Conservation (phyloP, 2,329 filamentous ascomycete species). For the Cercospora citrullina region DNA sequence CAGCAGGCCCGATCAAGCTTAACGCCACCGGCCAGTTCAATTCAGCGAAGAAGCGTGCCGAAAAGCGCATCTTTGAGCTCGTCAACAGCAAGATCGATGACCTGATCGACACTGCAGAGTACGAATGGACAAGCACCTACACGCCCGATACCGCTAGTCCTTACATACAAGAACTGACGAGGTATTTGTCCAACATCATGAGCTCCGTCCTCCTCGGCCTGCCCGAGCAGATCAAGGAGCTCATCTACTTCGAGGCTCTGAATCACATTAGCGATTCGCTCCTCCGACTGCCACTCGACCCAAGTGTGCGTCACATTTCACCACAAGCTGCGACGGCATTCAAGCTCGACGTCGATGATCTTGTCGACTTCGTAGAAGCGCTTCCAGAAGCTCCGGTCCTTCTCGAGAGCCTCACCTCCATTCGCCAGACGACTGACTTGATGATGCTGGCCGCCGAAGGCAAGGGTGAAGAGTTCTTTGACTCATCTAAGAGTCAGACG, state of each 20-base stretch:
- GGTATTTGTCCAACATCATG: conserved; percentile 95
- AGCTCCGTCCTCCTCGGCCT: conserved; percentile 87
- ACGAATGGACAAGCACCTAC: conserved; percentile 75
- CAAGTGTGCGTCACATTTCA: conserved; percentile 81
- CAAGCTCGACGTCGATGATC: conserved; percentile 77
- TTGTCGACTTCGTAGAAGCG: conserved; percentile 81
- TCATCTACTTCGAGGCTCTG: conserved; percentile 96
- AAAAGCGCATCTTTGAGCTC: conserved; percentile 96
- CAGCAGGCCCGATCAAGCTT: conserved; percentile 75
- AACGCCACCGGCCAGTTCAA: conserved; percentile 83
- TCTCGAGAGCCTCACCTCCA: conserved; percentile 83
- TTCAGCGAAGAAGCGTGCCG: conserved; percentile 89
- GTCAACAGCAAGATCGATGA: conserved; percentile 99
- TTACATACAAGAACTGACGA: conserved; percentile 93
- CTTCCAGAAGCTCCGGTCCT: conserved; percentile 81
- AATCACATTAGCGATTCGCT: conserved; percentile 74
- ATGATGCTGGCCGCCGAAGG: conserved; percentile 73
- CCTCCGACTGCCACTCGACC: conserved; percentile 67
- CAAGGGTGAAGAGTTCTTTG: conserved; percentile 88
- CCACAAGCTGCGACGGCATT: conserved; percentile 79
- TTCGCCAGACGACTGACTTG: conserved; percentile 87
- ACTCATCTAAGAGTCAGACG: conserved; percentile 83
- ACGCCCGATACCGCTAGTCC: conserved; percentile 74
- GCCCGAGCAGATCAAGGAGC: conserved; percentile 93
- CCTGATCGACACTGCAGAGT: conserved; percentile 93